Percentiles rank a stretch among this genome's conserved stretches.
phyloP scores from a whole-genome alignment of 805 yeast genomes.

The Wickerhamomyces canadensis region DNA sequence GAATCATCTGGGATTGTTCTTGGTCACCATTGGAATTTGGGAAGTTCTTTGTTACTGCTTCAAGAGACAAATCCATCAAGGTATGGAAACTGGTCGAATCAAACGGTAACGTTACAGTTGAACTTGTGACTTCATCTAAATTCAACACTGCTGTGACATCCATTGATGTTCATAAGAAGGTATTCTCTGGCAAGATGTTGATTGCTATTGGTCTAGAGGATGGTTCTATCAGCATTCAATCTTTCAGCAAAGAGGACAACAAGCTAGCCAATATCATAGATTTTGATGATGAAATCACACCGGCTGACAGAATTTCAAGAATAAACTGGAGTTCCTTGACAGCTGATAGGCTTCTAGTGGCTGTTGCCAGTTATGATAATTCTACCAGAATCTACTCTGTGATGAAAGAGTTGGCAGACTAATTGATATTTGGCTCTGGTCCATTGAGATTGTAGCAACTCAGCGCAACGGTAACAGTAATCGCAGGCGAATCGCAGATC shows the following conservation, averaged over 20 bases:
- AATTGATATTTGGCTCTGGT: background rate
- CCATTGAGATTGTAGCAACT: background rate
- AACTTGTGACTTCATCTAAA: conserved; percentile 35
- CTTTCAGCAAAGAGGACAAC: conserved; percentile 24
- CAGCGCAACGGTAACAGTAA: background rate
- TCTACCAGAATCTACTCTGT: conserved; percentile 41
- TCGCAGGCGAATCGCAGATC: background rate
- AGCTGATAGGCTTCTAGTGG: conserved; percentile 34
- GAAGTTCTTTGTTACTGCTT: conserved; percentile 69
- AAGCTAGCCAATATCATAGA: conserved; percentile 26
- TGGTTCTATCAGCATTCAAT: conserved; percentile 50
- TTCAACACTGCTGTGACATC: conserved; percentile 62
- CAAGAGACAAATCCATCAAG: conserved; percentile 78
- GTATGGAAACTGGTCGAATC: conserved; percentile 49
- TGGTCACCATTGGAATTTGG: conserved; percentile 62
- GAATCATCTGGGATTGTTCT: conserved; percentile 93
- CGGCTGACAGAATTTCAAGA: conserved; percentile 58
- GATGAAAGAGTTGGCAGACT: background rate
- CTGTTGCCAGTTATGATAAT: conserved; percentile 61
- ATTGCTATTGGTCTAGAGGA: conserved; percentile 67
- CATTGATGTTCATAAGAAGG: conserved; percentile 39
- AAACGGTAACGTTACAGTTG: conserved; percentile 27
- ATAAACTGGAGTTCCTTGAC: conserved; percentile 46
- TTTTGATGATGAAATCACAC: conserved; percentile 39
- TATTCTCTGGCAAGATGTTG: conserved; percentile 26